Percentiles rank a stretch among this genome's conserved stretches.
These are phyloP conservation scores for Xylaria sp. DNA, from an alignment of 2,329 filamentous ascomycete genomes.

Conservation along the genomic window DNA sequence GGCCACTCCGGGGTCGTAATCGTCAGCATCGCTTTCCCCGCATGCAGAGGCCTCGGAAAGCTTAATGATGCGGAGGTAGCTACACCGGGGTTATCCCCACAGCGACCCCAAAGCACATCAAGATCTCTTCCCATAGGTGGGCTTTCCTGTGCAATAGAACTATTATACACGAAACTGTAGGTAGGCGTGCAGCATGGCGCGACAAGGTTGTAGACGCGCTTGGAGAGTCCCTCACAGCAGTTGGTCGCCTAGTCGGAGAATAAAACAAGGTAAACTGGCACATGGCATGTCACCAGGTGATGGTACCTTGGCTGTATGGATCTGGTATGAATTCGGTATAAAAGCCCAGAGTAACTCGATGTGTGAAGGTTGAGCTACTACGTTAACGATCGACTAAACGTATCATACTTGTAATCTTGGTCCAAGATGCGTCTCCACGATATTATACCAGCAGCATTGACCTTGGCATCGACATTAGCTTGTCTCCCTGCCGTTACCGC, in stretches of 20 bases:
- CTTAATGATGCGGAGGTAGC: background rate
- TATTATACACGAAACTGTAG: background rate
- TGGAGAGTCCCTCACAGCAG: background rate
- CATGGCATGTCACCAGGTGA: background rate
- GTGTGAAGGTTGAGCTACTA: background rate
- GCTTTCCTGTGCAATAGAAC: background rate
- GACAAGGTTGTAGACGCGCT: background rate
- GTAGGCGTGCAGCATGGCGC: background rate
- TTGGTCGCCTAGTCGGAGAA: background rate
- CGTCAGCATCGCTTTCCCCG: background rate
- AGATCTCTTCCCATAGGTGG: conserved; percentile 5
- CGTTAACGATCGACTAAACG: background rate
- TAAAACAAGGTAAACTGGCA: background rate
- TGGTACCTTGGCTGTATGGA: background rate
- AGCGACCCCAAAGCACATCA: background rate
- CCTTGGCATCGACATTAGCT: background rate
- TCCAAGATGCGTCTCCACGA: background rate
- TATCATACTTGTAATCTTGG: background rate
- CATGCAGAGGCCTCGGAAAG: background rate
- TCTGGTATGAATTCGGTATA: background rate
- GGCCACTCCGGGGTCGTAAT: background rate
- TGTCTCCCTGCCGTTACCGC: background rate
- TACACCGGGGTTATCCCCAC: conserved; percentile 7
- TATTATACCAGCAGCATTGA: background rate
- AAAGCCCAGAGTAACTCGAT: background rate